Percentiles rank a stretch among this genome's conserved stretches.
These are phyloP conservation scores for Sarocladium oryzae DNA, from an alignment of 2,329 filamentous ascomycete genomes.

Conservation along the genomic window DNA sequence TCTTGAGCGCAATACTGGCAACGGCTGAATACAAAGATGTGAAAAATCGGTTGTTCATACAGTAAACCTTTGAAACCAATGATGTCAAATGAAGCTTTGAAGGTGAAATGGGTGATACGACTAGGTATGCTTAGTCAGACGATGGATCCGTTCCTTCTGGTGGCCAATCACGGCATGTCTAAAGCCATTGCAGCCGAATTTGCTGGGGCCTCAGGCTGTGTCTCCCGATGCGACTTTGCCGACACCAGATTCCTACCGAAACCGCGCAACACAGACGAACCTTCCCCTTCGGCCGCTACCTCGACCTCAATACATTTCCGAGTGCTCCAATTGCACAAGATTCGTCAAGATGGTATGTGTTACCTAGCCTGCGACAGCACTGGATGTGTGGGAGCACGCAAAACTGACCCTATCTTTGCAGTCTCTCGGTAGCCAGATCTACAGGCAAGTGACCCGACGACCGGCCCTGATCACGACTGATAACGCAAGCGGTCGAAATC, in stretches of 20 bases:
- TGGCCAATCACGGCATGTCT: constrained; percentile 24
- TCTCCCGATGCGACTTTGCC: constrained; percentile 2
- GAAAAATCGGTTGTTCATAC: too few relatives aligned
- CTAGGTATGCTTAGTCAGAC: constrained; percentile 5
- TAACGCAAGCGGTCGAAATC: neutral
- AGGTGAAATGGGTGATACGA: neutral
- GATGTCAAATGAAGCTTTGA: neutral
- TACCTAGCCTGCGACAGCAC: neutral
- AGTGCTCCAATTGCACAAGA: constrained; percentile 13
- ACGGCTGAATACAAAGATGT: too few relatives aligned
- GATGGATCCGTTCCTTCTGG: constrained; percentile 11
- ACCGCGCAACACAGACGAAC: constrained; percentile 6
- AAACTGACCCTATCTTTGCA: constrained; percentile 27
- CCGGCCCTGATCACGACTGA: constrained; percentile 10
- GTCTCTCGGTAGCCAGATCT: constrained; percentile 31
- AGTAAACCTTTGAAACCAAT: too few relatives aligned
- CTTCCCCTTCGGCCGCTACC: neutral
- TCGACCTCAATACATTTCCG: constrained; percentile 5
- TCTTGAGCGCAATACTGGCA: too few relatives aligned
- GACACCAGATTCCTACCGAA: constrained; percentile 9
- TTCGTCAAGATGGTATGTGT: constrained; percentile 31
- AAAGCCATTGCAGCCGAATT: constrained; percentile 24
- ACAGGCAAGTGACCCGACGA: constrained; percentile 29
- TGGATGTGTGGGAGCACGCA: constrained; percentile 27
- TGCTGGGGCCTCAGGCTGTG: constrained; percentile 15